phyloP scores from a whole-genome alignment of 2,329 filamentous ascomycete genomes.

The Ceratocystis smalleyi region DNA sequence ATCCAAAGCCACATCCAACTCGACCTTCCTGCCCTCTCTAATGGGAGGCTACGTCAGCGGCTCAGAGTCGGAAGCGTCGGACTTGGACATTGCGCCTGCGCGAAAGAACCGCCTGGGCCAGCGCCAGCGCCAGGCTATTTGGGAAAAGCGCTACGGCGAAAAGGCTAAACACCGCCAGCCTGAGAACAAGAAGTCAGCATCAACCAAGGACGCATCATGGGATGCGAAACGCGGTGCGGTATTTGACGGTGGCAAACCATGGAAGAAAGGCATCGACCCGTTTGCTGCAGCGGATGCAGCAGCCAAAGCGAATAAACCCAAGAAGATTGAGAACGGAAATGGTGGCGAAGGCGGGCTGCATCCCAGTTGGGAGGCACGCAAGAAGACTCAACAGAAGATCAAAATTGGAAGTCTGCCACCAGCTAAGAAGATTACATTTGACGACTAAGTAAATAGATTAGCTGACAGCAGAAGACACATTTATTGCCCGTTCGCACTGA shows the following conservation, averaged over 20 bases:
- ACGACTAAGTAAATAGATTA: slow-evolving; percentile 21
- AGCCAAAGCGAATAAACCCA: slow-evolving; percentile 20
- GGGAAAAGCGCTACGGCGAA: slow-evolving; percentile 64
- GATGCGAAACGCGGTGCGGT: slow-evolving; percentile 42
- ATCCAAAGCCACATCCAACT: slow-evolving; percentile 23
- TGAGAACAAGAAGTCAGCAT: slow-evolving; percentile 23
- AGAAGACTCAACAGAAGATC: slow-evolving; percentile 39
- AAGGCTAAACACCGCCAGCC: slow-evolving; percentile 49
- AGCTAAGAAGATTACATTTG: slow-evolving; percentile 39
- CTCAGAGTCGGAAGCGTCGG: slow-evolving; percentile 48
- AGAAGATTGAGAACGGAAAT: slow-evolving; percentile 24
- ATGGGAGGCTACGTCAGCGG: slow-evolving; percentile 70
- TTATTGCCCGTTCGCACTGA: too few species aligned
- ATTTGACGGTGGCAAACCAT: slow-evolving; percentile 30
- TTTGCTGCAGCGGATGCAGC: slow-evolving; percentile 17
- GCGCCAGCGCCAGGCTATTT: slow-evolving; percentile 60
- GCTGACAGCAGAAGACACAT: not conserved
- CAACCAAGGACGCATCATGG: slow-evolving; percentile 34
- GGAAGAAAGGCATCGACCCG: slow-evolving; percentile 36
- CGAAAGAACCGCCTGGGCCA: slow-evolving; percentile 66
- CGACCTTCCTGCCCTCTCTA: slow-evolving; percentile 58
- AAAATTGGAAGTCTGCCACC: slow-evolving; percentile 34
- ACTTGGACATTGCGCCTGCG: slow-evolving; percentile 44
- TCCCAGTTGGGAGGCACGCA: slow-evolving; percentile 49
- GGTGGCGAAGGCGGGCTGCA: slow-evolving; percentile 42